Percentiles rank a stretch among this genome's conserved stretches.
Conservation (phyloP, 371 early-diverging fungal species). For the Umbelopsis sp. region DNA sequence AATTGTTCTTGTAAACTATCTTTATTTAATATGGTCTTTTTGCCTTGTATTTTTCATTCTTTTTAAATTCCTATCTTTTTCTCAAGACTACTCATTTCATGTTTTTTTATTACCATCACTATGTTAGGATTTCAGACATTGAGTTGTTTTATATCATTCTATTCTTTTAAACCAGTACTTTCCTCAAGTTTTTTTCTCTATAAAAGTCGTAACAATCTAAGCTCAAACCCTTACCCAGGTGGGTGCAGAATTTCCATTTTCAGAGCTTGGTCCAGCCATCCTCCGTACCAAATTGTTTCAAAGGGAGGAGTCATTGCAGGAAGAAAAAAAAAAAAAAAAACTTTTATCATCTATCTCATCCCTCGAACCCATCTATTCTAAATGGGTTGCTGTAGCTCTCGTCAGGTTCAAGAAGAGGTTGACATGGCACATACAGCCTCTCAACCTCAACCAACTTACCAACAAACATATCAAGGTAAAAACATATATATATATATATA, state of each 20-base stretch:
- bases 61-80: not conserved
- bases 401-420: slow-evolving; percentile 13
- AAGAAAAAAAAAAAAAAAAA: not conserved
- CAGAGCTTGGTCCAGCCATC: not conserved
- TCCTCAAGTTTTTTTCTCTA: no score
- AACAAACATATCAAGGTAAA: not conserved
- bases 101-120: not conserved
- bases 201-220: no score
- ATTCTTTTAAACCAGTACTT: no score
- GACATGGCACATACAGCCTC: slow-evolving; percentile 1
- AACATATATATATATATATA: not conserved
- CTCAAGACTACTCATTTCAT: not conserved
- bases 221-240: not conserved
- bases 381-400: slow-evolving; percentile 16
- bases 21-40: slow-evolving; percentile 18
- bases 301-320: not conserved
- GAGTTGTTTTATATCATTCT: no score
- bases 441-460: not conserved
- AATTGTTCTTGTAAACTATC: slow-evolving; percentile 30
- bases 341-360: not conserved
- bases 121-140: no score
- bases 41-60: not conserved
- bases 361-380: not conserved
- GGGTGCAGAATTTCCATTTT: not conserved
- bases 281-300: slow-evolving; percentile 16